phyloP scores from a whole-genome alignment of 108 stramenopile species.

The Mediolabrus comicus region DNA sequence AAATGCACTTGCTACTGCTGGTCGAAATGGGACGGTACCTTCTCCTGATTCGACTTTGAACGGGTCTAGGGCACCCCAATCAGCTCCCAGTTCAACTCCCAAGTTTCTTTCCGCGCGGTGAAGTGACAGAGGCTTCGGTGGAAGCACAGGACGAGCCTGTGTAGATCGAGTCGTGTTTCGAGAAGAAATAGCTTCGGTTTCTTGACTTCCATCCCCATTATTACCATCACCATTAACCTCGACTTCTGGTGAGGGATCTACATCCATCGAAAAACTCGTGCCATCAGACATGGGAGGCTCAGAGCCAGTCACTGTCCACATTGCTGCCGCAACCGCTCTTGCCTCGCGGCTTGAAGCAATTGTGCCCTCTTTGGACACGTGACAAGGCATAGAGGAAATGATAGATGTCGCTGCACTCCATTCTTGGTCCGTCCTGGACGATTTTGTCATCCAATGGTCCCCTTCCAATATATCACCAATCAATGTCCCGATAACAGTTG shows the following conservation, averaged over 20 bases:
- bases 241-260: conserved; percentile 58
- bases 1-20: conserved; percentile 75
- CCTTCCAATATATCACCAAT: conserved; percentile 77
- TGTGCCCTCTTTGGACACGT: conserved; percentile 80
- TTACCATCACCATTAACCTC: conserved; percentile 42
- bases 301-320: conserved; percentile 79
- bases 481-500: conserved; percentile 52
- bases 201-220: conserved; percentile 3
- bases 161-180: neutral
- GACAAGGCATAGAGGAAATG: conserved; percentile 73
- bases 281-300: conserved; percentile 17
- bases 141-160: conserved; percentile 18
- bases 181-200: conserved; percentile 24
- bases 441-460: conserved; percentile 49
- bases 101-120: conserved; percentile 36
- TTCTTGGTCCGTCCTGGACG: conserved; percentile 31
- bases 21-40: conserved; percentile 63
- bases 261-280: conserved; percentile 7
- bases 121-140: conserved; percentile 39
- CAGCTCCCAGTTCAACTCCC: conserved; percentile 16
- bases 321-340: conserved; percentile 73
- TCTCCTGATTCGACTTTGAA: conserved; percentile 22
- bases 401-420: conserved; percentile 76
- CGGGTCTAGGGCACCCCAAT: conserved; percentile 78
- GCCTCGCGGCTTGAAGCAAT: conserved; percentile 76